A percentile compares a stretch with the other conserved stretches of the same genome.
Conservation (phyloP, 2,329 filamentous ascomycete species). For the Xylariaceae sp. region DNA sequence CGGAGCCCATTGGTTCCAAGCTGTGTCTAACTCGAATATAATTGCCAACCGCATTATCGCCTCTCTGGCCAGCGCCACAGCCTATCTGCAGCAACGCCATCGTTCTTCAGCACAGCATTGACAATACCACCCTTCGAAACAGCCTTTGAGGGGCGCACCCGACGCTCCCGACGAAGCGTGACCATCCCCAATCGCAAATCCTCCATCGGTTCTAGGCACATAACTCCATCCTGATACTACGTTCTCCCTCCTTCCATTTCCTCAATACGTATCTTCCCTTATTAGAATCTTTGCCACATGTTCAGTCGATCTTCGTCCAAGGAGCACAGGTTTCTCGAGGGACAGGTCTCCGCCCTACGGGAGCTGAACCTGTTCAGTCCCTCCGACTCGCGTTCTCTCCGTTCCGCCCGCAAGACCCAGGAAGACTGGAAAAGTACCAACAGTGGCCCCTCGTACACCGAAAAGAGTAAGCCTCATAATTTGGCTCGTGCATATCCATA, state of each 20-base stretch:
- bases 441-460: slow-evolving; percentile 36
- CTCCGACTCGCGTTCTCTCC: slow-evolving; percentile 31
- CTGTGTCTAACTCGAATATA: too few relatives aligned
- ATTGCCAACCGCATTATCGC: too few relatives aligned
- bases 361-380: slow-evolving; percentile 44
- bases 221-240: slow-evolving; percentile 11
- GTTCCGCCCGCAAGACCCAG: slow-evolving; percentile 28
- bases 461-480: slow-evolving; percentile 39
- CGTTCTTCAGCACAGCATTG: slow-evolving; percentile 16
- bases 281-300: slow-evolving; percentile 36
- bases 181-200: slow-evolving; percentile 13
- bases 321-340: slow-evolving; percentile 38
- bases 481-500: slow-evolving; percentile 3
- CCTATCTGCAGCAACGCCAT: neutral
- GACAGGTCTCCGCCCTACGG: slow-evolving; percentile 36
- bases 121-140: slow-evolving; percentile 24
- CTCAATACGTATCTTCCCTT: slow-evolving; percentile 13
- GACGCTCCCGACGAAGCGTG: slow-evolving; percentile 13
- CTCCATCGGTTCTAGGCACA: slow-evolving; percentile 5
- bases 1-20: neutral
- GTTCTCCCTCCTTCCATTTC: slow-evolving; percentile 4
- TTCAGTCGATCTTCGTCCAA: slow-evolving; percentile 45
- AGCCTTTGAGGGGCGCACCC: slow-evolving; percentile 11
- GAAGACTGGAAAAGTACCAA: slow-evolving; percentile 29
- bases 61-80: too few relatives aligned